A percentile compares a stretch with the other conserved stretches of the same genome.
phyloP scores from a whole-genome alignment of 2,329 filamentous ascomycete genomes.

The Grosmannia penicillata region DNA sequence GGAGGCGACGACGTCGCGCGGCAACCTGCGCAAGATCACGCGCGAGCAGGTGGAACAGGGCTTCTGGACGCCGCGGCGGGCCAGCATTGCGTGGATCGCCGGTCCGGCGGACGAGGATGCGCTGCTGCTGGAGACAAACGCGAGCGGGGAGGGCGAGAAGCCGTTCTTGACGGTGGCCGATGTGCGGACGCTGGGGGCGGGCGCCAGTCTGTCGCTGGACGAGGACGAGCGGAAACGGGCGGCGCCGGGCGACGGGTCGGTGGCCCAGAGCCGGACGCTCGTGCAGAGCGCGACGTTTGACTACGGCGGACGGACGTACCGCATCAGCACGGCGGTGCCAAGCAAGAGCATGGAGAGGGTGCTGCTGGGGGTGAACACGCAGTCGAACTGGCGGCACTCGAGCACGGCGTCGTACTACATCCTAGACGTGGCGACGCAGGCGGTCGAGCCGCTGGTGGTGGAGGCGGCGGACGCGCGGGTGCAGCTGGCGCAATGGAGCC shows the following conservation, averaged over 20 bases:
- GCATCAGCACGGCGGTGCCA: slow-evolving; percentile 51
- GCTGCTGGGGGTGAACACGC: slow-evolving; percentile 55
- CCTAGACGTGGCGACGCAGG: slow-evolving; percentile 73
- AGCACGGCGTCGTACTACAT: slow-evolving; percentile 81
- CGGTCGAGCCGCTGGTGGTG: slow-evolving; percentile 62
- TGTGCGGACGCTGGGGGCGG: slow-evolving; percentile 36
- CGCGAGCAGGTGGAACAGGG: slow-evolving; percentile 56
- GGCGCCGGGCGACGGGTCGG: slow-evolving; percentile 19
- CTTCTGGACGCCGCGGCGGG: slow-evolving; percentile 46
- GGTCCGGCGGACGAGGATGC: slow-evolving; percentile 70
- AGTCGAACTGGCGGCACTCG: slow-evolving; percentile 82
- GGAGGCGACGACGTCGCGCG: slow-evolving; percentile 41
- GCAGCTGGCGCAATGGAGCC: slow-evolving; percentile 83
- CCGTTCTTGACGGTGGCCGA: slow-evolving; percentile 80
- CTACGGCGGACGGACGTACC: slow-evolving; percentile 38
- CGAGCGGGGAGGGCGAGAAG: slow-evolving; percentile 28
- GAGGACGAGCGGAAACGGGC: slow-evolving; percentile 23
- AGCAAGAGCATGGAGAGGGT: slow-evolving; percentile 79
- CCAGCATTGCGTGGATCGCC: slow-evolving; percentile 62
- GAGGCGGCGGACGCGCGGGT: slow-evolving; percentile 47
- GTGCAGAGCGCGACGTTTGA: slow-evolving; percentile 56
- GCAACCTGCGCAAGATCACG: slow-evolving; percentile 57
- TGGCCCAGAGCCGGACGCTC: slow-evolving; percentile 48
- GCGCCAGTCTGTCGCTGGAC: too few species aligned
- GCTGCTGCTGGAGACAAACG: slow-evolving; percentile 58